Evolutionary conservation across 2,329 filamentous ascomycete species (phyloP), one percentile per base, ranked within the genome.

Genomic region (Bisporella sp.): DNA sequence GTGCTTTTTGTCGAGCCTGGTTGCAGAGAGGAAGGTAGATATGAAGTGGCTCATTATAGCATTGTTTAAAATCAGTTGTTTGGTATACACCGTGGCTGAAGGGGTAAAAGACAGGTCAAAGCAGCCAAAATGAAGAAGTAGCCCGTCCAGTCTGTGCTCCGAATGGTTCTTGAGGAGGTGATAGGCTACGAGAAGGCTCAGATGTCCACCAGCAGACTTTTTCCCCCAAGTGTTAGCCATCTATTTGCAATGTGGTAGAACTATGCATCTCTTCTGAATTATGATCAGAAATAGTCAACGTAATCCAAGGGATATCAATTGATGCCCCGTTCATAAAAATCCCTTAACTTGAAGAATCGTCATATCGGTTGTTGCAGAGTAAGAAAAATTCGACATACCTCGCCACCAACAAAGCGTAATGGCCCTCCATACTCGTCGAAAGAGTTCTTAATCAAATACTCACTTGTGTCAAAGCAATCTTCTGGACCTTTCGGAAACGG

Each of bases 381-480:
- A 44, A 46, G 12, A 41, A 41, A 47, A 39, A 11, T 41, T n/a
- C 6, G 31, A 59, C 51, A 31, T 62, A 68, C 66, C 60, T 75
- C 73, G n/a, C 72, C 72, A 29, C 71, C 70, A 39, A 73, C 66
- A 48, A 75, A 74, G 52, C 29, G 56, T n/a, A 76, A 52, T 2
- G 66, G 62, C 0, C 63, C 68, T 7, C 73, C 73, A 56, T 69
- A 75, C 5, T 68, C 56, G 6, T 55, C 54, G 51, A 70, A 61
- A 0, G 71, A 70, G 51, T 77, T 68, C 48, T 76, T 71, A 30
- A 77, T 63, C 1, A 82, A 66, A 62, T 75, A 77, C 51, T 77
- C 73, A 0, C 71, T 78, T 4, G 71, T 76, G 59, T 82, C 79
- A 57, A 74, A 72, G 63, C 77, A 79, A 61, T 83, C 80, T 47